Evolutionary conservation across 2,329 filamentous ascomycete species (phyloP), one percentile per base, ranked within the genome.

Genomic region (Alternaria alternata): DNA sequence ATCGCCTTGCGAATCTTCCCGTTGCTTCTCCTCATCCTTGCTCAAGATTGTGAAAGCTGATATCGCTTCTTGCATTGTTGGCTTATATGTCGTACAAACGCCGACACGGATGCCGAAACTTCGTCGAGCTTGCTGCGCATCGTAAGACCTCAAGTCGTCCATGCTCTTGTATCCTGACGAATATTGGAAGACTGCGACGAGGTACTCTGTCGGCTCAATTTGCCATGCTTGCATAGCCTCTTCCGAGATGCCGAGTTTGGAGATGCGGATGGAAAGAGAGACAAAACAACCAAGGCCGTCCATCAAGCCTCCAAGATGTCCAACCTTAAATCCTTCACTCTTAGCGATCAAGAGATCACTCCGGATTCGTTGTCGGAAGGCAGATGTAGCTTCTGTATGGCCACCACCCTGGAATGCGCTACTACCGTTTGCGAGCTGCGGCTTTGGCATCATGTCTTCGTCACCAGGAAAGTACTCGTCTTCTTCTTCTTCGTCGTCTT

Each of bases 221-320:
- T 89, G 85, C 93, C 93, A 97, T 1, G 93, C 91, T 70, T 90
- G 84, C 77, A 92, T 86, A 0, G 88, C 89, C 70, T 94, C 91
- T 38, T 89, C 84, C 0, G 91, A 90, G 12, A 97, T 86, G 0
- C 86, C 88, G 1, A 97, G 85, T 67, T 90, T 91, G 4, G 84
- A 81, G 30, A 91, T 86, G 4, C 87, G 88, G 30, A 91, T 85
- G 0, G 93, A 92, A 2, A 95, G 77, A 5, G 87, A 88, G 18
- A 95, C 76, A 61, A 86, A 85, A 53, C 82, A 80, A 26, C 75
- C 81, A 59, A 80, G 83, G 11, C 80, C 79, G 1, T 80, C 73
- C 24, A 83, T 75, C 18, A 88, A 79, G 18, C 84, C 81, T 12
- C 83, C 84, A 11, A 91, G 75, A 32, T 89, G 81, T 2, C 89